Evolutionary conservation across 1,284 basidiomycete species (phyloP).

Genomic region (Rhizoctonia solani): DNA sequence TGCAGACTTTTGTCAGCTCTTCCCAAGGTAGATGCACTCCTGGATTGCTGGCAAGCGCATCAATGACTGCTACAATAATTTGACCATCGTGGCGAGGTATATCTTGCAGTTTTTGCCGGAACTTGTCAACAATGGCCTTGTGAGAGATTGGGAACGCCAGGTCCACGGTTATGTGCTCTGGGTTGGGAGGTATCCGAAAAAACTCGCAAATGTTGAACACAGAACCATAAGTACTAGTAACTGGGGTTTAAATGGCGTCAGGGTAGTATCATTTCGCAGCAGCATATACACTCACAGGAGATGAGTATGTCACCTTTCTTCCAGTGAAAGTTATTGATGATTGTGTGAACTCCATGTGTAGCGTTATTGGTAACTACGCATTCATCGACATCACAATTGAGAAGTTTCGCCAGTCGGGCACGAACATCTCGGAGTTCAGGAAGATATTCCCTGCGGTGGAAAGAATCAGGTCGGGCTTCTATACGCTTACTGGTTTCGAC

Average conservation of each 20-base stretch:
- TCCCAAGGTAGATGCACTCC: slow-evolving; percentile 81
- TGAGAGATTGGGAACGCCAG: slow-evolving; percentile 69
- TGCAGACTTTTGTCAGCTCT: slow-evolving; percentile 70
- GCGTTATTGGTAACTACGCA: slow-evolving; percentile 69
- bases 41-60: slow-evolving; percentile 71
- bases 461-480: slow-evolving; percentile 67
- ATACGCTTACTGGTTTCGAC: slow-evolving; percentile 53
- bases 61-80: slow-evolving; percentile 74
- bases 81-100: slow-evolving; percentile 45
- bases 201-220: slow-evolving; percentile 62
- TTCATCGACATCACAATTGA: slow-evolving; percentile 64
- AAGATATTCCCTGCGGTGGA: slow-evolving; percentile 54
- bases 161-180: slow-evolving; percentile 55
- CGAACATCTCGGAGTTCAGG: slow-evolving; percentile 53
- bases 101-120: slow-evolving; percentile 52
- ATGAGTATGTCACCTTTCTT: slow-evolving; percentile 56
- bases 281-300: slow-evolving; percentile 46
- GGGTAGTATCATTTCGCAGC: background rate
- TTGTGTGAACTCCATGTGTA: slow-evolving; percentile 67
- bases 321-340: slow-evolving; percentile 66
- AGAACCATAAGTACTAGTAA: slow-evolving; percentile 68
- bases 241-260: slow-evolving; percentile 46
- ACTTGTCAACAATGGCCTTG: slow-evolving; percentile 59
- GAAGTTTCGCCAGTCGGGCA: slow-evolving; percentile 58
- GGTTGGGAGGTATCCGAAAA: slow-evolving; percentile 56